Evolutionary conservation across 2,329 filamentous ascomycete species (phyloP).

Genomic region (Kalmusia sp.): DNA sequence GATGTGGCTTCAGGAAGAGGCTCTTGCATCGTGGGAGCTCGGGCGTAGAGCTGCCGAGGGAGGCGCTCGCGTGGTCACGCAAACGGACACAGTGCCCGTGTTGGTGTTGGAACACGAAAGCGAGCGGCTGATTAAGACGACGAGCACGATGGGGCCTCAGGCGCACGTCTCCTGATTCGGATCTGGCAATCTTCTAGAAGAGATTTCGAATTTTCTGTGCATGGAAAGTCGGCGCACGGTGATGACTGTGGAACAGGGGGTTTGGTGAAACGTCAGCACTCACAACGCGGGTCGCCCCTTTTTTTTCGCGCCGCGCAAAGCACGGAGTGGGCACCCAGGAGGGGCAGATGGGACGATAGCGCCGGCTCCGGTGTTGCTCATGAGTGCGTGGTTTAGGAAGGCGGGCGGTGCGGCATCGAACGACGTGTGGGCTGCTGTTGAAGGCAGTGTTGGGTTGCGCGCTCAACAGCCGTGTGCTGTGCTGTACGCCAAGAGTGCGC

Average conservation of each 20-base stretch:
- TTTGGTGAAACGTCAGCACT: constrained; percentile 31
- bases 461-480: neutral
- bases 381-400: neutral
- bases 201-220: constrained; percentile 21
- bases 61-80: constrained; percentile 10
- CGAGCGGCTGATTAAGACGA: constrained; percentile 29
- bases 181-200: constrained; percentile 45
- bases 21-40: neutral
- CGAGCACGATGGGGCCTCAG: constrained; percentile 35
- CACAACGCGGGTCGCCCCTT: constrained; percentile 7
- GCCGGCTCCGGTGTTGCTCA: neutral
- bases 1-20: constrained; percentile 1
- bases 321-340: neutral
- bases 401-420: neutral
- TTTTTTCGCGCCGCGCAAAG: neutral
- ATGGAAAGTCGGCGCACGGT: constrained; percentile 24
- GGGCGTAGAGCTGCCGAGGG: constrained; percentile 13
- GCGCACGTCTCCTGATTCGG: constrained; percentile 20
- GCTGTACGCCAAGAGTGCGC: no score
- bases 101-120: constrained; percentile 27
- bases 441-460: constrained; percentile 9
- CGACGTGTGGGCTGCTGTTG: constrained; percentile 2
- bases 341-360: neutral
- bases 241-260: constrained; percentile 24
- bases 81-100: constrained; percentile 21